Base-by-base conservation (phyloP, 805 yeast species). In the Kregervanrija fluxuum region DNA sequence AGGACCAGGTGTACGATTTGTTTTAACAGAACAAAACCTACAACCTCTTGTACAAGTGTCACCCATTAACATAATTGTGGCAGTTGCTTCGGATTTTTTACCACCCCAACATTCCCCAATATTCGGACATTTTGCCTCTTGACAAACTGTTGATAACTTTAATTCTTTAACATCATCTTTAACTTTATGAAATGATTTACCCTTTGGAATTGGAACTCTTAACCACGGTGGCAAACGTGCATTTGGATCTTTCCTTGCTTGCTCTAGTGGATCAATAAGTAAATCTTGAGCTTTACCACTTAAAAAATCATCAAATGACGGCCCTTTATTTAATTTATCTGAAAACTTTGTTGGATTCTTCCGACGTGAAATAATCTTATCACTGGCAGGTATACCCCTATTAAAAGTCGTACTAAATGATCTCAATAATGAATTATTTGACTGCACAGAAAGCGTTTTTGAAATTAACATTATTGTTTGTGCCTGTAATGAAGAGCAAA, bases 51-150 rank as follows among this genome's bases (percentile, higher is more conserved):
- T 93, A 67, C 99, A 93, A 0, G 99, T 93, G 57, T 93, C 99
- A 49, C 99, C 99, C 76, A 93, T 74, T 47, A 93, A 71, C 99
- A 93, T 93, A 54, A 93, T 93, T 2, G 99, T 93, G 5, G 96
- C 96, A 8, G 96, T 88, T 3, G 99, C 97, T 51, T 88, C 91
- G 6, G 91, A 79, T 62, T 90, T 83, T 56, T 82, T 79, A 30
- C 99, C 99, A 45, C 99, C 98, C 99, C 99, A 93, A 66, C 99
- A 93, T 64, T 93, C 99, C 42, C 98, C 96, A 50, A 93, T 93
- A 63, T 93, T 93, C n/a, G 99, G 99, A 67, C 99, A 93, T 60
- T 93, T 83, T 4, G 99, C 99, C 60, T 93, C 99, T 65, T 93
- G 98, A 67, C 99, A 93, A 30, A 93, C 99, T 0, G 99, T 93